Evolutionary conservation across 179 eudicot genomes (phyloP), one percentile per base, ranked within the genome.

Genomic region (Actinidia arguta): DNA sequence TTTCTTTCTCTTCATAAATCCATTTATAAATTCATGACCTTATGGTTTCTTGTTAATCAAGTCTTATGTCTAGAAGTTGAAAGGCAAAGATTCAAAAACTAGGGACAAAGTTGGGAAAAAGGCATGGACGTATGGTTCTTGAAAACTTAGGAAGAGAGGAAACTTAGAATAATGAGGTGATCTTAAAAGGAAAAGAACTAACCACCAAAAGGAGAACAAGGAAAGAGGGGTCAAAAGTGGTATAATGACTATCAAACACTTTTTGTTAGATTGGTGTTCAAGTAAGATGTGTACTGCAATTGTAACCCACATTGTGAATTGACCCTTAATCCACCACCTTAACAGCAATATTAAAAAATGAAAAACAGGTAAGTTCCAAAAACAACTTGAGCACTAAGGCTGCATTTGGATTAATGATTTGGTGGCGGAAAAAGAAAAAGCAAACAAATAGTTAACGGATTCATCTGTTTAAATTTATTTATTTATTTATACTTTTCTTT

Each of bases 1-100:
- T 81, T 75, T n/a, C 48, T 56, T 75, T 24, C 79, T 81, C 36
- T 31, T 2, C 36, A 31, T 31, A 31, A 31, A 31, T 31, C 36
- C 36, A 31, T 31, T 31, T 31, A 72, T 47, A 42, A 25, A 58
- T 47, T 73, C 71, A 81, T 46, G 56, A 18, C 11, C 25, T 71
- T 24, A 78, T 70, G 78, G 72, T 83, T 83, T 71, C 78, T 78
- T 82, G 47, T 67, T 4, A 76, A 66, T 78, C 56, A 78, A 83
- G 84, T 62, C 42, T 14, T 6, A 39, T 4, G 50, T 68, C 22
- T 20, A 22, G 48, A 44, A 36, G 64, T 42, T n/a, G 63, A 39
- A 79, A 39, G 63, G 12, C 42, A n/a, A 54, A 36, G 52, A 79
- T 39, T 68, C 76, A 68, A 54, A 66, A 36, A 36, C 75, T 42